Conservation (phyloP, 148 eudicot genomes). For the Rhododendron mucronatum region DNA sequence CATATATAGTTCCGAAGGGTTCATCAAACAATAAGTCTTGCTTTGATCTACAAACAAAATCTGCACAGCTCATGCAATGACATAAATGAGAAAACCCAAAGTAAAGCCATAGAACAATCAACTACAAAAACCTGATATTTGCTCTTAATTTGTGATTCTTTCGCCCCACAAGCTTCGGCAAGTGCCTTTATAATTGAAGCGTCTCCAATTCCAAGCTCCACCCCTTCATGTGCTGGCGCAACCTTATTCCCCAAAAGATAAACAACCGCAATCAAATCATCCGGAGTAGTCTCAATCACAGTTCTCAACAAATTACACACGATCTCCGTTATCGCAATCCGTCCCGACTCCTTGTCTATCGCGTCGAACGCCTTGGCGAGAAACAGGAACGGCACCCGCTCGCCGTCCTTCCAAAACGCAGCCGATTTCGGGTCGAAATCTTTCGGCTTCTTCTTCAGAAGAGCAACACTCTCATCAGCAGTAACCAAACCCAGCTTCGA, state of each 20-base stretch:
- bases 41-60: neutral
- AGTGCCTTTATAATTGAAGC: slow-evolving; percentile 76
- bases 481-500: slow-evolving; percentile 19
- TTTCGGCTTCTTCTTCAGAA: slow-evolving; percentile 61
- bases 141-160: slow-evolving; percentile 53
- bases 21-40: neutral
- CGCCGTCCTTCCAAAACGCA: slow-evolving; percentile 72
- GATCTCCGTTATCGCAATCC: slow-evolving; percentile 74
- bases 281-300: slow-evolving; percentile 63
- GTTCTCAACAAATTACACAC: slow-evolving; percentile 87
- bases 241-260: slow-evolving; percentile 80
- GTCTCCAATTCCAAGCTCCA: slow-evolving; percentile 95
- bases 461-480: slow-evolving; percentile 47
- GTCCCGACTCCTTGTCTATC: slow-evolving; percentile 63
- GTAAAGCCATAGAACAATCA: neutral
- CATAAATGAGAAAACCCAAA: neutral
- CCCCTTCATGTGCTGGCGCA: slow-evolving; percentile 79
- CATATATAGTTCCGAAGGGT: neutral
- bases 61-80: neutral
- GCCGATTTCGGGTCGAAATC: slow-evolving; percentile 57
- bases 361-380: slow-evolving; percentile 67
- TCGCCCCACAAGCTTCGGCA: slow-evolving; percentile 78
- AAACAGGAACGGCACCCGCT: slow-evolving; percentile 74
- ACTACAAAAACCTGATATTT: slow-evolving; percentile 43
- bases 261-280: slow-evolving; percentile 66